Evolutionary conservation across 805 yeast species (phyloP).

Genomic region (Metschnikowia baotianmanensis): DNA sequence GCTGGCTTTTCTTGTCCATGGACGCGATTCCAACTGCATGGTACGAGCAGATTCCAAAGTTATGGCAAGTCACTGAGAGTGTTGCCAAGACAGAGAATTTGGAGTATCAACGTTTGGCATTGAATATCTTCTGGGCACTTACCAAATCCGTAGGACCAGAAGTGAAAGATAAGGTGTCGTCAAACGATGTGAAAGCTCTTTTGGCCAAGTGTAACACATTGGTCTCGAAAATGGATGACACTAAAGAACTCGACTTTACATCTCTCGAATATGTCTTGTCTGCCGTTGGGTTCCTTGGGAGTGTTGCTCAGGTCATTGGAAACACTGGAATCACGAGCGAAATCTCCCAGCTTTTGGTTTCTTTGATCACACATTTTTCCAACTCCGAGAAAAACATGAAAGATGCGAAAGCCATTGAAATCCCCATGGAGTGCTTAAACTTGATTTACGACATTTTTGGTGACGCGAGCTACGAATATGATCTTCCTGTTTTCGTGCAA

Average conservation of each 20-base stretch:
- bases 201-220: slow-evolving; percentile 22
- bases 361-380: slow-evolving; percentile 16
- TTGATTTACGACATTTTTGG: slow-evolving; percentile 75
- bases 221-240: slow-evolving; percentile 15
- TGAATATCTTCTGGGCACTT: slow-evolving; percentile 40
- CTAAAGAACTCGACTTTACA: slow-evolving; percentile 18
- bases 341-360: slow-evolving; percentile 45
- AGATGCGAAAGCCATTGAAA: slow-evolving; percentile 27
- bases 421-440: slow-evolving; percentile 61
- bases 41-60: slow-evolving; percentile 27
- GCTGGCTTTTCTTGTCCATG: slow-evolving; percentile 51
- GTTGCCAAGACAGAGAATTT: slow-evolving; percentile 18
- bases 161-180: slow-evolving; percentile 24
- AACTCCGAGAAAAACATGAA: slow-evolving; percentile 10
- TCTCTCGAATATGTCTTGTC: slow-evolving; percentile 40
- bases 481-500: slow-evolving; percentile 61
- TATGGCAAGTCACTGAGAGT: slow-evolving; percentile 30
- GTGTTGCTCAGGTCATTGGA: slow-evolving; percentile 46
- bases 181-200: slow-evolving; percentile 26
- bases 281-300: slow-evolving; percentile 52
- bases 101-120: slow-evolving; percentile 29
- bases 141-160: slow-evolving; percentile 37
- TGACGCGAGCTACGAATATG: slow-evolving; percentile 68
- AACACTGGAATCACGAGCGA: slow-evolving; percentile 42
- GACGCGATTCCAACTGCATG: slow-evolving; percentile 38